Evolutionary conservation across 129 eudicot species (phyloP), one percentile per base, ranked within the genome.

Genomic region (Solidago caesia): DNA sequence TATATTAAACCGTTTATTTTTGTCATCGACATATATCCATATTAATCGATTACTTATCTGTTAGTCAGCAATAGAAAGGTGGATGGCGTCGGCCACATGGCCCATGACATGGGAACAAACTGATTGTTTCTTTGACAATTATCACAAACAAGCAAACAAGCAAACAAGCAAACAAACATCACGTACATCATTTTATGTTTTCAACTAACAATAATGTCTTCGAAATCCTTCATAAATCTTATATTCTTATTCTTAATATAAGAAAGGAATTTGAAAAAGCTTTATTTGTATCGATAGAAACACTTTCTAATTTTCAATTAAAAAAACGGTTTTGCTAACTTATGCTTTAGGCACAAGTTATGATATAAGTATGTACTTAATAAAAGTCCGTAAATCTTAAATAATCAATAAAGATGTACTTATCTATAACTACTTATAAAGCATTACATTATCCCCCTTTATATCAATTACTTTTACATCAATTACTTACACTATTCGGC

Each of bases 91-190:
- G 64, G 27, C 39, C 39, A 29, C 39, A 29, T 29, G 39, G 39
- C 43, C 53, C 70, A 49, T 78, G 62, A 11, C 75, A 77, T 71
- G 64, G 44, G 46, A 27, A 55, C 55, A 77, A 77, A 70, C 81
- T 70, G 46, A 61, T 51, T 78, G 76, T 78, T 21, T 73, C 33
- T 13, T 61, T 70, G 65, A 61, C 82, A 70, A 70, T 77, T 42
- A 60, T 78, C 82, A 78, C n/a, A 78, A n/a, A n/a, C 64, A 78
- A 70, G 14, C 75, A 62, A 64, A 77, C 81, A 70, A 67, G 25
- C 55, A 61, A 29, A 2, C 64, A 78, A 70, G 14, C 76, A 62
- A 64, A 78, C 82, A 70, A 68, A 43, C 55, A 48, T 62, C 63
- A 29, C 39, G 39, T 29, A 29, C 39, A 2, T 71, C 70, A 45